Conservation (phyloP, 768 basidiomycete species). For the Holtermanniella nyarrowii region DNA sequence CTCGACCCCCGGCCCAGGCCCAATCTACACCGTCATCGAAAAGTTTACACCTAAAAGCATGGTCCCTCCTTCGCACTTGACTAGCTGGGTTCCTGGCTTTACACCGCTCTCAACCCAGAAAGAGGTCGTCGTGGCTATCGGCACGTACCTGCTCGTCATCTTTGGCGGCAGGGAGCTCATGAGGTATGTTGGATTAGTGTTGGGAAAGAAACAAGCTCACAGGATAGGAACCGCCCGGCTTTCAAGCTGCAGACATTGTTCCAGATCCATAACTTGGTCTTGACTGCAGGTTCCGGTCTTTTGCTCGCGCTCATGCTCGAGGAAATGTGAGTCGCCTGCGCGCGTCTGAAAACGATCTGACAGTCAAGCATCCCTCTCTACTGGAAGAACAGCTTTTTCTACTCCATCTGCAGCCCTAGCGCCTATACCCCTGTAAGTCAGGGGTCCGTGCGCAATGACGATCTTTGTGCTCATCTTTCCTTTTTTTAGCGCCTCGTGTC, state of each 20-base stretch:
- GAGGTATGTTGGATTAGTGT: constrained; percentile 46
- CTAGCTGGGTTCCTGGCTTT: constrained; percentile 57
- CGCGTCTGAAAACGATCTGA: background rate
- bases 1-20: constrained; percentile 21
- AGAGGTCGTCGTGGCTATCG: constrained; percentile 60
- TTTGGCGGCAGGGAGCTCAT: constrained; percentile 76
- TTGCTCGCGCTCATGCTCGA: constrained; percentile 82
- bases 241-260: constrained; percentile 65
- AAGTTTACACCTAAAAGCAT: constrained; percentile 21
- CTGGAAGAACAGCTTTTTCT: constrained; percentile 60
- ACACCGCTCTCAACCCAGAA: constrained; percentile 71
- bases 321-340: constrained; percentile 51
- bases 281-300: constrained; percentile 72
- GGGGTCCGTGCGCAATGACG: background rate
- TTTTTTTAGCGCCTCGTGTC: constrained; percentile 66
- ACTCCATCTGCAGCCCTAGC: constrained; percentile 61
- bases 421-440: constrained; percentile 79
- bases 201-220: background rate
- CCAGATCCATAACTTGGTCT: constrained; percentile 77
- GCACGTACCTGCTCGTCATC: constrained; percentile 73
- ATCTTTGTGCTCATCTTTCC: background rate
- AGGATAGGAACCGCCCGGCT: constrained; percentile 24
- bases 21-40: constrained; percentile 19
- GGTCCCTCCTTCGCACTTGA: constrained; percentile 41
- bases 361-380: constrained; percentile 53